phyloP scores from a whole-genome alignment of 2,329 filamentous ascomycete species.

The Cladophialophora yegresii region DNA sequence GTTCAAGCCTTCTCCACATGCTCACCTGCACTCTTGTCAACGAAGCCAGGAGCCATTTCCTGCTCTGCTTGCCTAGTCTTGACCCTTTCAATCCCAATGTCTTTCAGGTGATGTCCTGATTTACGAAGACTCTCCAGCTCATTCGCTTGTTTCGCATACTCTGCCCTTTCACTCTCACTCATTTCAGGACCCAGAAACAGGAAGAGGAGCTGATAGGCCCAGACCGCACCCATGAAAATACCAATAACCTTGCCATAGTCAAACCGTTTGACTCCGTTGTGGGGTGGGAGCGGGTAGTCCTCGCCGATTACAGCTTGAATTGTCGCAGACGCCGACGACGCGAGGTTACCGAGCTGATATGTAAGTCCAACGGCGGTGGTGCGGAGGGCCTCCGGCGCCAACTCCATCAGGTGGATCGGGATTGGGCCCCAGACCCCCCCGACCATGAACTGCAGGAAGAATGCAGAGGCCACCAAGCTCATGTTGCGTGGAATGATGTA shows the following conservation, averaged over 20 bases:
- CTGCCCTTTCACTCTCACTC: slow-evolving; percentile 38
- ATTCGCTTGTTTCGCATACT: slow-evolving; percentile 35
- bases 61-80: slow-evolving; percentile 10
- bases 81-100: slow-evolving; percentile 32
- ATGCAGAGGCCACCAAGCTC: neutral
- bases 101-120: slow-evolving; percentile 31
- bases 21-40: slow-evolving; percentile 1
- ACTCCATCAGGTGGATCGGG: neutral
- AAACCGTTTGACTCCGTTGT: slow-evolving; percentile 42
- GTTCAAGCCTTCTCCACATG: slow-evolving; percentile 13
- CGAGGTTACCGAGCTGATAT: slow-evolving; percentile 47
- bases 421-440: neutral
- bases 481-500: neutral
- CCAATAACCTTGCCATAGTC: slow-evolving; percentile 48
- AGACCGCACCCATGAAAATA: slow-evolving; percentile 40
- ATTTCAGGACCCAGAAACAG: slow-evolving; percentile 41
- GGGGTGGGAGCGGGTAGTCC: slow-evolving; percentile 43
- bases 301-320: slow-evolving; percentile 49
- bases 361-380: slow-evolving; percentile 43
- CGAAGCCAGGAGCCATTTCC: neutral
- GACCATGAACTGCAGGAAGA: neutral
- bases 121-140: slow-evolving; percentile 35
- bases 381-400: slow-evolving; percentile 39
- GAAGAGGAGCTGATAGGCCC: slow-evolving; percentile 41
- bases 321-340: slow-evolving; percentile 47